Evolutionary conservation across 768 basidiomycete species (phyloP).

Genomic region (Mycena rebaudengoi): DNA sequence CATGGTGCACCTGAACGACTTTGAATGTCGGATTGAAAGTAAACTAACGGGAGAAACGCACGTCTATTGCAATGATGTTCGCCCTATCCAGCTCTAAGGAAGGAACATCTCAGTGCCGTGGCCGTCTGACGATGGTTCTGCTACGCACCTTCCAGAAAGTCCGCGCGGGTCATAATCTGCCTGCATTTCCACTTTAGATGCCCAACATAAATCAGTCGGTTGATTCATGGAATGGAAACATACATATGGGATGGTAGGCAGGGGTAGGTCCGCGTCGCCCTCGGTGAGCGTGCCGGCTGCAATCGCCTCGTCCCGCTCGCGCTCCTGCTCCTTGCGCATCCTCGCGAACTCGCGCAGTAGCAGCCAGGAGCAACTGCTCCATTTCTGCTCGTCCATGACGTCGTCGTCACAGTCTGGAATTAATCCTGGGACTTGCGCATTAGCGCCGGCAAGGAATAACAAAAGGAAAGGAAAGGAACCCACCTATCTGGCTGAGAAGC

Average conservation of each 20-base stretch:
- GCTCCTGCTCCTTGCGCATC: slow-evolving; percentile 58
- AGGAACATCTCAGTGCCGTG: slow-evolving; percentile 5
- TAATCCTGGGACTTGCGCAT: slow-evolving; percentile 50
- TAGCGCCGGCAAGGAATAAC: not conserved
- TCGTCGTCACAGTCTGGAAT: slow-evolving; percentile 88
- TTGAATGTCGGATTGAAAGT: slow-evolving; percentile 9
- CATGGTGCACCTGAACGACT: slow-evolving; percentile 65
- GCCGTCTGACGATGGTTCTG: not conserved
- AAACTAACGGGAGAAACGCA: slow-evolving; percentile 40
- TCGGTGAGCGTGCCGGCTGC: slow-evolving; percentile 45
- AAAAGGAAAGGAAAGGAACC: slow-evolving; percentile 11
- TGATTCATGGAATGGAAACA: slow-evolving; percentile 18
- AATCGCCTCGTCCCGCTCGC: slow-evolving; percentile 47
- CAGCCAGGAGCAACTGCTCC: slow-evolving; percentile 84
- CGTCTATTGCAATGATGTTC: slow-evolving; percentile 84
- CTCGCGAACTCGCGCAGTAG: slow-evolving; percentile 79
- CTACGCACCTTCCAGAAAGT: slow-evolving; percentile 77
- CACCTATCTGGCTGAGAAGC: slow-evolving; percentile 80
- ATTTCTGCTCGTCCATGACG: slow-evolving; percentile 93
- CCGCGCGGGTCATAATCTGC: slow-evolving; percentile 85
- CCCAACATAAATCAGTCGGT: slow-evolving; percentile 3
- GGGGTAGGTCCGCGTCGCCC: slow-evolving; percentile 52
- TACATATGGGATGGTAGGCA: slow-evolving; percentile 74
- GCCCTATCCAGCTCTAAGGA: slow-evolving; percentile 65
- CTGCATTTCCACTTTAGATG: slow-evolving; percentile 67